Base-by-base conservation (phyloP, 2,329 filamentous ascomycete genomes). In the Sphaceloma murrayae region DNA sequence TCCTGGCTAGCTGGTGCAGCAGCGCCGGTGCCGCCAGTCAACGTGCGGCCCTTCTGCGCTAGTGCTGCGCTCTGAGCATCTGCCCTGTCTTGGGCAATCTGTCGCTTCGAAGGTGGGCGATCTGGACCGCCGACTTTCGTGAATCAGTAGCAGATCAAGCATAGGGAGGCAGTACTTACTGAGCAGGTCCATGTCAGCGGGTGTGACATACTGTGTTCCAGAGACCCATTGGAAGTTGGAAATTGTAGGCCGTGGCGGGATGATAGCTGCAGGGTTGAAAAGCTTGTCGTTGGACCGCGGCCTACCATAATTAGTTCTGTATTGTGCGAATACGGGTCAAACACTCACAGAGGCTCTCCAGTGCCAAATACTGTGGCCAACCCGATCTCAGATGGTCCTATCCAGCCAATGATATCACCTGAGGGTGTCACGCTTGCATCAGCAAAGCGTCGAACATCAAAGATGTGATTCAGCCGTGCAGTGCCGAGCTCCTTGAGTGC, bases 181-280 rank as follows among this genome's bases (percentile, higher is more conserved):
- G 1, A 98, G 69, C 2, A 94, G 65, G 57, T 96, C 91, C 56
- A 98, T 78, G 56, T 98, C 91, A 2, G 80, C 72, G 0, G 85
- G 82, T 1, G 85, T 86, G 34, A 98, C 75, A 54, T 93, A 83
- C 62, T 95, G 89, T 1, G 89, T 96, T 3, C 91, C 91, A 0
- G 87, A 83, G 43, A 98, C 86, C 91, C 91, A 98, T 64, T 96
- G 87, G 27, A 98, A 65, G 56, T 93, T 94, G 14, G 85, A 93
- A 48, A 98, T 98, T 0, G 87, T 94, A 1, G 91, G 91, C 2
- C 91, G 78, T 9, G 85, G 73, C 2, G 88, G 89, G 16, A 83
- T 73, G 11, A 74, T 58, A 1, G 85, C 74, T 47, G 83, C 72
- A 0, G 84, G 79, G 58, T 96, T 94, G 62, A 85, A 77, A 2